Evolutionary conservation across 169 alveolate genomes (phyloP).

Genomic region (Plasmodium coatneyi): DNA sequence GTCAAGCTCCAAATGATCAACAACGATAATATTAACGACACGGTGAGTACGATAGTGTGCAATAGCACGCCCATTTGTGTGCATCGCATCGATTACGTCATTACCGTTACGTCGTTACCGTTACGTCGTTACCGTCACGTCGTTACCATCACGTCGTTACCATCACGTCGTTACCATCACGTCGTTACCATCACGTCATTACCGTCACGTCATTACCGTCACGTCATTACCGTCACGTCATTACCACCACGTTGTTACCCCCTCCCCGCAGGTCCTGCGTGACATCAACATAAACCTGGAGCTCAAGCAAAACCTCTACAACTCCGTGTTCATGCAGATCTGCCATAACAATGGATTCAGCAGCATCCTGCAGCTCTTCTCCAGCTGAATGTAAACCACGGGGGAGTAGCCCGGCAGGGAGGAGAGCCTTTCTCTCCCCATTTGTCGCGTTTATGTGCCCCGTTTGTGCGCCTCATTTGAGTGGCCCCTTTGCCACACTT

Average conservation of each 20-base stretch:
- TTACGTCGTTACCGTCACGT: too few species aligned
- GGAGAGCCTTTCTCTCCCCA: neutral
- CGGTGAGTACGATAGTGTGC: neutral
- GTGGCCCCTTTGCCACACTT: neutral
- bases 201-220: too few species aligned
- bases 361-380: slow-evolving; percentile 33
- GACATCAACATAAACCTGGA: slow-evolving; percentile 44
- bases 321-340: slow-evolving; percentile 42
- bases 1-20: slow-evolving; percentile 70
- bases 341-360: slow-evolving; percentile 21
- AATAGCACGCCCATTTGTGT: neutral
- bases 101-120: too few species aligned
- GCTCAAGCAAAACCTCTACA: slow-evolving; percentile 32
- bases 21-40: slow-evolving; percentile 47
- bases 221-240: too few species aligned
- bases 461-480: neutral
- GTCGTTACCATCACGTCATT: too few species aligned
- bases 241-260: too few species aligned
- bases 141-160: too few species aligned
- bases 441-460: neutral
- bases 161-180: too few species aligned
- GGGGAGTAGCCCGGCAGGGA: too few species aligned
- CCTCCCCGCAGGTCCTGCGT: slow-evolving; percentile 26
- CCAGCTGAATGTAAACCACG: neutral
- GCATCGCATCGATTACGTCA: neutral